phyloP scores from a whole-genome alignment of 2,329 filamentous ascomycete genomes.

The Dryadomyces quercivorus region DNA sequence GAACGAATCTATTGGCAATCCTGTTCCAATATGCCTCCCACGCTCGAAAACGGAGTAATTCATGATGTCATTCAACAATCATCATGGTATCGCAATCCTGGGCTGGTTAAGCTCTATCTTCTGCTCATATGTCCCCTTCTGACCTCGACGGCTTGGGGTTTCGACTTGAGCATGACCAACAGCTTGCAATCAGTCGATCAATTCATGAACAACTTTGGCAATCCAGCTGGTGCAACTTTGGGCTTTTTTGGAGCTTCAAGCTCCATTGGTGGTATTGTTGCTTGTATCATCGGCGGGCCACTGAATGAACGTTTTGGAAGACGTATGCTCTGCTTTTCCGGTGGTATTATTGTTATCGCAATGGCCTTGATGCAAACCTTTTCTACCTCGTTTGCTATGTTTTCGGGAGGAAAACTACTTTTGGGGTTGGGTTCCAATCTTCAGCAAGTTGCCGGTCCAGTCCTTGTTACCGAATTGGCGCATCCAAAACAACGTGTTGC shows the following conservation, averaged over 20 bases:
- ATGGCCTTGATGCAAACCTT: slow-evolving; percentile 24
- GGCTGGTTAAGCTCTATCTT: not conserved
- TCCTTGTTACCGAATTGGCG: slow-evolving; percentile 27
- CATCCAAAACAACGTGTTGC: slow-evolving; percentile 20
- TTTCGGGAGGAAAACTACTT: slow-evolving; percentile 25
- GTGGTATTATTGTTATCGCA: slow-evolving; percentile 24
- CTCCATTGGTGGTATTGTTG: slow-evolving; percentile 25
- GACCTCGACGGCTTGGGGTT: not conserved
- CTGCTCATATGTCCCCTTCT: not conserved
- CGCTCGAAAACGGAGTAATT: too few species aligned
- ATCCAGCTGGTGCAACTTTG: slow-evolving; percentile 23
- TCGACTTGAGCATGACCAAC: slow-evolving; percentile 18
- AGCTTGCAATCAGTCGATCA: slow-evolving; percentile 23
- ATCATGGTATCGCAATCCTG: too few species aligned
- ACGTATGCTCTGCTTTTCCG: slow-evolving; percentile 21
- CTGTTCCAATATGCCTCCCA: too few species aligned
- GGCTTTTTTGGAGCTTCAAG: slow-evolving; percentile 28
- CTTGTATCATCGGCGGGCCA: slow-evolving; percentile 23
- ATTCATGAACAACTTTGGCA: slow-evolving; percentile 18
- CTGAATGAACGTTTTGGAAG: slow-evolving; percentile 23
- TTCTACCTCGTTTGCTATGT: slow-evolving; percentile 22
- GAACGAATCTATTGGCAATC: too few species aligned
- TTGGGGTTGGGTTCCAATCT: slow-evolving; percentile 23
- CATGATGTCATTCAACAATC: too few species aligned
- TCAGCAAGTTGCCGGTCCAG: slow-evolving; percentile 28